Base-by-base conservation (phyloP, 2,329 filamentous ascomycete species). In the Fusarium sororula region DNA sequence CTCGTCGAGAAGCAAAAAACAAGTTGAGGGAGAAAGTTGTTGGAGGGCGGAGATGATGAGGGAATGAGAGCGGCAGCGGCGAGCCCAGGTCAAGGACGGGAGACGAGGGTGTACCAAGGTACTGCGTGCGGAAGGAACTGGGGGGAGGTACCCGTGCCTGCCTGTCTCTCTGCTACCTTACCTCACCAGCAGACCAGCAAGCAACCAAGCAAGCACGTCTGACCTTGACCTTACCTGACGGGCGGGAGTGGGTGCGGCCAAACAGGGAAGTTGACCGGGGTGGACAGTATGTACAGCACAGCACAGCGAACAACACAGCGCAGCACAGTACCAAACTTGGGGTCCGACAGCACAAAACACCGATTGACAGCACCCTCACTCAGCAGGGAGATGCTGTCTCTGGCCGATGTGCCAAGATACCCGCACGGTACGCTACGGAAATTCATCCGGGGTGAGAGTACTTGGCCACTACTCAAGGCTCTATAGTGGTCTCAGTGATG, bases 21-120 rank as follows among this genome's bases (percentile, higher is more conserved):
- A 71, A 78, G 73, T 71, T 71, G 72, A 77, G 76, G 74, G 70
- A 70, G 76, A 77, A 79, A 79, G 78, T 77, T 80, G 77, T 79
- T 77, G 77, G 75, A 74, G 72, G 74, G 79, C 78, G 77, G 79
- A 80, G 79, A 79, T 76, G 76, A 77, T 80, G 76, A 77, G 74
- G 78, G 77, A 79, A 76, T 73, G 77, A 74, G 74, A 72, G 75
- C 69, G 72, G 72, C 76, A 75, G 72, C 72, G 72, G 67, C 76
- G 70, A 77, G 72, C 67, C 70, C 59, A 77, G 68, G 66, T 75
- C 65, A 51, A 69, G 65, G 45, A 70, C 66, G 67, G 67, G 68
- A 75, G 72, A 73, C 73, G 75, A 78, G 77, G 73, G 74, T 76
- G 78, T 79, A 74, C 72, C 66, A 69, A 76, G 71, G 75, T 72